phyloP scores from a whole-genome alignment of 73 alveolate species.

The Symbiodinium pilosum region DNA sequence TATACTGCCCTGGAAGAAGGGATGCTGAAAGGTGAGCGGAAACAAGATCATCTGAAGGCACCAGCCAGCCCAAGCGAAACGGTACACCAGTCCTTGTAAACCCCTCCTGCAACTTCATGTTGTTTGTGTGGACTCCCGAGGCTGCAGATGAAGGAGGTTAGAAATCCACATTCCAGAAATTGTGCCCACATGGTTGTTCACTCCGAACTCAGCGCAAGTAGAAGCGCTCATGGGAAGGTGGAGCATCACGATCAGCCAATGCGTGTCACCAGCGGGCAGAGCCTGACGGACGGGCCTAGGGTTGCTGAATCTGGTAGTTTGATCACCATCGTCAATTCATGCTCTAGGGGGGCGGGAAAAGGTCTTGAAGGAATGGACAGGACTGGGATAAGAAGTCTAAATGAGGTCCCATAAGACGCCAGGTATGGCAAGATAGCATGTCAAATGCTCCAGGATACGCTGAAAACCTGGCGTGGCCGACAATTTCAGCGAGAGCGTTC shows the following conservation, averaged over 20 bases:
- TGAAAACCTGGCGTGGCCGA: slow-evolving; percentile 86
- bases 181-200: too few relatives aligned
- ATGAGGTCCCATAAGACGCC: too few relatives aligned
- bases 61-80: too few relatives aligned
- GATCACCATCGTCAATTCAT: too few relatives aligned
- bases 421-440: too few relatives aligned
- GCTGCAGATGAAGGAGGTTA: too few relatives aligned
- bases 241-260: slow-evolving; percentile 26
- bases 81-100: too few relatives aligned
- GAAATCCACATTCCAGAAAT: too few relatives aligned
- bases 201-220: too few relatives aligned
- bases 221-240: too few relatives aligned
- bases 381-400: too few relatives aligned
- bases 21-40: background rate
- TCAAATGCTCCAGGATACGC: slow-evolving; percentile 19
- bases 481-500: slow-evolving; percentile 75
- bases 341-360: background rate
- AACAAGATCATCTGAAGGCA: background rate
- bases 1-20: slow-evolving; percentile 42
- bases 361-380: too few relatives aligned
- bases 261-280: slow-evolving; percentile 70
- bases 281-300: slow-evolving; percentile 26
- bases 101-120: background rate
- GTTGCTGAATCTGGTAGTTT: background rate
- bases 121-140: background rate